Conservation (phyloP, 2,329 filamentous ascomycete genomes). For the Cadophora luteo-olivacea region DNA sequence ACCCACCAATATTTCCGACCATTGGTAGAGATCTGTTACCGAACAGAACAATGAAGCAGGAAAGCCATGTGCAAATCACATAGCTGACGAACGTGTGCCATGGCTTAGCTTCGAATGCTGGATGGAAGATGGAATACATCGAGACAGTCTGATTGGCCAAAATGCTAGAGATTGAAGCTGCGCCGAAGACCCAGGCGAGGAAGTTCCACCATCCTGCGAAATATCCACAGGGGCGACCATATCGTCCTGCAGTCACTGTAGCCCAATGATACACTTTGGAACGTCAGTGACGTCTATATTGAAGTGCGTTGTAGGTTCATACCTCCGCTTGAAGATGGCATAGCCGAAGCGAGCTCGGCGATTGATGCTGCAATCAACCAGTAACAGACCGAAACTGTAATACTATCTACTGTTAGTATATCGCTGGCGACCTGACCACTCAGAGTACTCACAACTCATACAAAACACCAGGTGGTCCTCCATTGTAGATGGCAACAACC, state of each 20-base stretch:
- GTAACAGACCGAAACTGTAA: conserved; percentile 55
- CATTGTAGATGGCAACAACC: conserved; percentile 60
- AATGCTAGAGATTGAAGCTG: conserved; percentile 39
- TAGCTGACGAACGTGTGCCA: conserved; percentile 58
- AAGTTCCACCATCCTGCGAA: conserved; percentile 60
- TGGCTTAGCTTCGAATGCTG: conserved; percentile 48
- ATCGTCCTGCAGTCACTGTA: conserved; percentile 53
- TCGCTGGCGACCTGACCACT: conserved; percentile 47
- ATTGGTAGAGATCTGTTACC: conserved; percentile 57
- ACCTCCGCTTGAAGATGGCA: conserved; percentile 49
- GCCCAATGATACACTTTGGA: conserved; percentile 57
- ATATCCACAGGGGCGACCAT: conserved; percentile 53
- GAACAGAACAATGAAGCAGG: conserved; percentile 54
- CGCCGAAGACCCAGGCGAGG: conserved; percentile 49
- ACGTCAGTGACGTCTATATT: background rate
- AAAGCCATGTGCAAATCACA: conserved; percentile 52
- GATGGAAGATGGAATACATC: conserved; percentile 55
- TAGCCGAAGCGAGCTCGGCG: conserved; percentile 55
- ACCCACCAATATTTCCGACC: conserved; percentile 58
- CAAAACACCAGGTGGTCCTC: conserved; percentile 63
- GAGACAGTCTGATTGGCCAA: conserved; percentile 52
- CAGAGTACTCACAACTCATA: conserved; percentile 59
- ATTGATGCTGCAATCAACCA: conserved; percentile 55
- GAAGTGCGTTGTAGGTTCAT: background rate
- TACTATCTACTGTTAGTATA: conserved; percentile 51